Evolutionary conservation across 352 stramenopile species (phyloP), one percentile per base, ranked within the genome.

Genomic region (Globisporangium polare): DNA sequence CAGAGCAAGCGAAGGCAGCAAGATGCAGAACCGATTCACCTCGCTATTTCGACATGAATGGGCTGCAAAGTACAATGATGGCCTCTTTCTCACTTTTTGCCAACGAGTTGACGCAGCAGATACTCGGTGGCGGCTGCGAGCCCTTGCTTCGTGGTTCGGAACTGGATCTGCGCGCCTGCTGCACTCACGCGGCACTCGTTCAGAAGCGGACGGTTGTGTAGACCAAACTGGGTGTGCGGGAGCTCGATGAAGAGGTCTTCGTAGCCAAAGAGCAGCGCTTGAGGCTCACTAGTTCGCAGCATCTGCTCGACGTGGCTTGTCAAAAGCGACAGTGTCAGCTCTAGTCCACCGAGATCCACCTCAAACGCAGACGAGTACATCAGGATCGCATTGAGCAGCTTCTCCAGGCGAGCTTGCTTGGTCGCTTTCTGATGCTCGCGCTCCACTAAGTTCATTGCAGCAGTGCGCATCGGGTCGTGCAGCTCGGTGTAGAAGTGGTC

Each of bases 11-110:
- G 55, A 33, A 58, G 1, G 9, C 5, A 53, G 63, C 39, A 68
- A 67, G 45, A 59, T 70, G 31, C 45, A 55, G 39, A 52, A 35
- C 66, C 59, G 6, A 63, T 88, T 63, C 81, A 89, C 58, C 63
- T 89, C 42, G 72, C 77, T 17, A 88, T 91, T 53, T 86, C 77
- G 51, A 89, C 76, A 17, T 91, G 62, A 86, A 24, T 22, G 33
- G 15, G 33, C 33, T 20, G 7, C 22, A 4, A 20, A 46, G 5
- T 17, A 22, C 41, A 9, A 46, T 46, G 41, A 12, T 46, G 41
- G 9, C 5, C 6, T n/a, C 9, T 60, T 4, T 17, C 45, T 62
- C 35, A 67, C 29, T 59, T 52, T 29, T 60, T 49, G 58, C 46
- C 60, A 24, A 57, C 64, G 24, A 83, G 66, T 17, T 62, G 58